Base-by-base conservation (phyloP, 1,139 yeast species). In the Yamadazyma diospyri region DNA sequence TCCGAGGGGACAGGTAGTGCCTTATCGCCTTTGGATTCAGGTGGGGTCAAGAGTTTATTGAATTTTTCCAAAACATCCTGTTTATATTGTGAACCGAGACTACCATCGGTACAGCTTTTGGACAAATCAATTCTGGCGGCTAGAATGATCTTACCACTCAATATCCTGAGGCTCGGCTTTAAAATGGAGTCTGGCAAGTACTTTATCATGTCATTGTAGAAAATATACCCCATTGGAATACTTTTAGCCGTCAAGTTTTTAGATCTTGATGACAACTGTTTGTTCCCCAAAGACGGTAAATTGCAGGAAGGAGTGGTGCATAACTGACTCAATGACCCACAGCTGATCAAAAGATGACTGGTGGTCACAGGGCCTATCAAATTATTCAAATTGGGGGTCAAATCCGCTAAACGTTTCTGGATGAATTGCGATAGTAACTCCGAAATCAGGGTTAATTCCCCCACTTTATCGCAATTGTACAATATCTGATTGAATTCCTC, bases 1-100 rank as follows among this genome's bases (percentile, higher is more conserved):
- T 89, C 97, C 25, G 75, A 68, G 0, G 98, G 98, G 1, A 80
- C 69, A 0, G 97, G 94, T 29, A 92, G 61, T 0, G 97, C 95
- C 46, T 85, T 87, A 4, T 76, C 71, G 0, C 73, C 76, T 13
- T 69, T 63, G 17, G 71, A 70, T 20, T 80, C 85, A 1, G 97
- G 96, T 0, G 97, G 94, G 10, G 81, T 78, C 19, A 78, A 69
- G 22, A 87, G 58, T 49, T 86, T 86, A 33, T 80, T 87, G 6
- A 92, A 64, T 46, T 83, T 81, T 4, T 63, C 62, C 9, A 63
- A 53, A 4, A 92, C 70, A 36, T 89, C 94, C 1, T 58, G 55
- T 25, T 64, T 59, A 74, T 83, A 81, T 38, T 67, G 64, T 3
- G 32, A 28, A 0, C 97, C 97, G 29, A 70, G 50, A 0, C 61